Evolutionary conservation across 2,329 filamentous ascomycete genomes (phyloP), one percentile per base, ranked within the genome.

Genomic region (Clarireedia monteithiana): DNA sequence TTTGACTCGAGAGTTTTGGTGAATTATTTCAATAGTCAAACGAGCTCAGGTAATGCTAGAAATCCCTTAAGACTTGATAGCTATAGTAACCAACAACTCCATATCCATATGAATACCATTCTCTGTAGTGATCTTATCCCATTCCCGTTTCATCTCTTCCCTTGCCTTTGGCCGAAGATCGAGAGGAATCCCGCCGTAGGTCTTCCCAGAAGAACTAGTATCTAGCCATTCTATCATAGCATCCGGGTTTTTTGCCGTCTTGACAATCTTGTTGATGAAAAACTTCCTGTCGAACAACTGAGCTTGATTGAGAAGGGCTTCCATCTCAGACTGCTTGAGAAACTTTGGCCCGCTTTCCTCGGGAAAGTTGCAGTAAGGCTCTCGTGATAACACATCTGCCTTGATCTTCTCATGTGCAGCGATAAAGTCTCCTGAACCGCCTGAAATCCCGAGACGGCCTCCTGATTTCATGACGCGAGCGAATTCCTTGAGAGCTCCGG

Each of bases 11-110:
- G 36, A 38, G 4, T 38, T 40, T n/a, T 40, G 12, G 7, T 5
- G 38, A 15, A 40, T 15, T 1, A 15, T 40, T 4, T 15, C 5
- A 7, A 14, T 40, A 20, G 20, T 20, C 20, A 20, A 15, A 40
- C 6, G 17, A 40, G 10, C 14, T 12, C 17, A 40, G 6, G 12
- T 2, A 9, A 15, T 40, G 17, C 38, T 15, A 40, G 6, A 5
- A 14, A 40, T 9, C 38, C 17, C n/a, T 51, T n/a, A 51, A 17
- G 27, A 27, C 23, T 55, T 55, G 14, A 55, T 17, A 55, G 56
- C 58, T 14, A 60, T 45, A 38, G 56, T 58, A 49, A 58, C 58
- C 24, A 59, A 52, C n/a, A 60, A 34, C 6, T 58, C 53, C 53
- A 60, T 57, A 7, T 56, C n/a, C 59, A 60, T 60, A 1, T 17